Conservation (phyloP, 1,284 basidiomycete species). For the Trichosporon coremiiforme region DNA sequence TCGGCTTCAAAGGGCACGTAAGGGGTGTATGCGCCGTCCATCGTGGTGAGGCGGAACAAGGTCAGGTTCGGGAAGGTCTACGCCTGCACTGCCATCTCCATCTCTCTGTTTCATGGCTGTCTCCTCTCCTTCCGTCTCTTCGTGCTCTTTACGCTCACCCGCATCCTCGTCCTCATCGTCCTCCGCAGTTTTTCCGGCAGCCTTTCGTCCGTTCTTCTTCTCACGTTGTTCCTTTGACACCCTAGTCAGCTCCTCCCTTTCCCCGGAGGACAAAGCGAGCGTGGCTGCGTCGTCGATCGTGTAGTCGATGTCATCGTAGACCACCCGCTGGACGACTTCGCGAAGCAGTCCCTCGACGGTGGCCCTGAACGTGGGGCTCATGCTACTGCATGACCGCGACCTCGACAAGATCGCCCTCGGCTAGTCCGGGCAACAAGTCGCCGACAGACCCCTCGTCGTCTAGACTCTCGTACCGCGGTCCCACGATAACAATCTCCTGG, state of each 20-base stretch:
- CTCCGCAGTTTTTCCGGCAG: no score
- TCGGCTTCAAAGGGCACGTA: background rate
- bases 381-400: background rate
- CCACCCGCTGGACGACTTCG: no score
- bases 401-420: background rate
- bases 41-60: background rate
- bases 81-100: no score
- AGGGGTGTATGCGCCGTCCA: background rate
- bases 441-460: background rate
- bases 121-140: no score
- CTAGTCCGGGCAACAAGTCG: background rate
- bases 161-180: no score
- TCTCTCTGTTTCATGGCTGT: no score
- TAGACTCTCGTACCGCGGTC: background rate
- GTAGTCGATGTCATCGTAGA: background rate
- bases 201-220: background rate
- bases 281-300: background rate
- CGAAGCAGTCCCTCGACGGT: background rate
- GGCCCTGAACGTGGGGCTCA: background rate
- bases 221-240: background rate
- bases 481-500: background rate
- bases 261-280: background rate
- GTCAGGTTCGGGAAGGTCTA: background rate
- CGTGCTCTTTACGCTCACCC: no score
- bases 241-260: background rate